Conservation (phyloP, 106 monocot genomes). For the Allium fistulosum region DNA sequence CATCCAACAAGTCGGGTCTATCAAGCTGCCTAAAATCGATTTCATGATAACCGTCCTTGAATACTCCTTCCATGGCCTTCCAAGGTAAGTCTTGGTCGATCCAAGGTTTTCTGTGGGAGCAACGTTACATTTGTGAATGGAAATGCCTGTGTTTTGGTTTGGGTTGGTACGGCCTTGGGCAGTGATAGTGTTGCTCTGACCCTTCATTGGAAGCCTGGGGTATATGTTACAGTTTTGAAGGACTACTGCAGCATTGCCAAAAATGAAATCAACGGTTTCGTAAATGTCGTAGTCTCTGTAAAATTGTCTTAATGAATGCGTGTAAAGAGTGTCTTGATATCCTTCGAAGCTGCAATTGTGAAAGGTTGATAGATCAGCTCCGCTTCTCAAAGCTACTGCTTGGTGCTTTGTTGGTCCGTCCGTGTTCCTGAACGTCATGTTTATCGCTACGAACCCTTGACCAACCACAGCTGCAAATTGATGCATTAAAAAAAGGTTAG, state of each 20-base stretch:
- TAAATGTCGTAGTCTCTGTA: slow-evolving; percentile 73
- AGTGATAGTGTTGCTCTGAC: slow-evolving; percentile 52
- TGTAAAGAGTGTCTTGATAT: slow-evolving; percentile 78
- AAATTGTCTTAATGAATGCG: slow-evolving; percentile 65
- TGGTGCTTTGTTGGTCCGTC: slow-evolving; percentile 44
- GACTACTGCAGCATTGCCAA: slow-evolving; percentile 69
- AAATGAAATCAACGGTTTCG: slow-evolving; percentile 94
- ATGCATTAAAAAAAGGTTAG: no score
- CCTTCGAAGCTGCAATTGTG: slow-evolving; percentile 61
- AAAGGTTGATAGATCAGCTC: slow-evolving; percentile 58
- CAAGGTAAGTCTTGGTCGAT: slow-evolving; percentile 47
- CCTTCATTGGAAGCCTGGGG: slow-evolving; percentile 27
- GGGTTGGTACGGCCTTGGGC: slow-evolving; percentile 66
- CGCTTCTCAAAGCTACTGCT: slow-evolving; percentile 63
- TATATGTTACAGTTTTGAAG: slow-evolving; percentile 64
- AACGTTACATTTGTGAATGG: slow-evolving; percentile 49
- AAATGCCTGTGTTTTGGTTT: slow-evolving; percentile 77
- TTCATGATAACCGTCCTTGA: slow-evolving; percentile 50
- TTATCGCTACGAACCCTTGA: slow-evolving; percentile 49
- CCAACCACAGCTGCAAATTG: slow-evolving; percentile 43
- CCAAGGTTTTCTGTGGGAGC: slow-evolving; percentile 19
- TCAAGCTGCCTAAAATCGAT: slow-evolving; percentile 36
- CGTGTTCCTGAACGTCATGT: slow-evolving; percentile 61
- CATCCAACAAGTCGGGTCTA: slow-evolving; percentile 54
- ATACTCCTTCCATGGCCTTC: slow-evolving; percentile 72